Evolutionary conservation across 2,329 filamentous ascomycete genomes (phyloP), one percentile per base, ranked within the genome.

Genomic region (Pezicula radicicola): DNA sequence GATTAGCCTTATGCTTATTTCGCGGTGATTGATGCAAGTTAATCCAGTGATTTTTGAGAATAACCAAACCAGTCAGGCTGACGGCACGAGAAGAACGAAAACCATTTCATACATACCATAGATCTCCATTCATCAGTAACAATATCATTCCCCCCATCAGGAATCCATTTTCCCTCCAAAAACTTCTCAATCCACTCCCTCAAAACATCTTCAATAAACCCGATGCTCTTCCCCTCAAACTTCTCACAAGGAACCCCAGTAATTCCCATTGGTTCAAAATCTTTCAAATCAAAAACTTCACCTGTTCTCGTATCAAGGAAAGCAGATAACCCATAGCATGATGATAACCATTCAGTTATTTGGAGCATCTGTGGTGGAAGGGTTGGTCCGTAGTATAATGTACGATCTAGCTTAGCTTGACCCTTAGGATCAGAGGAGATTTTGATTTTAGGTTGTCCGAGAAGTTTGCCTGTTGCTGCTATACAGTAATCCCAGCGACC

Each of bases 241-340:
- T 48, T 21, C 3, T 37, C 37, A 37, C 44, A 48, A 6, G 33
- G 3, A 9, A 39, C 33, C 16, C 19, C 48, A 2, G 16, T 30
- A 25, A 6, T 7, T 19, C 48, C 37, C 18, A 2, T 13, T 18
- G 37, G 30, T 19, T 21, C 21, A 16, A 27, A 53, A 21, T 46
- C 10, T 28, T 46, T 40, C 28, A 55, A 49, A 6, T 53, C 28
- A 49, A 53, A 13, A 13, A 50, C 48, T 18, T 55, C 50, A 1
- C 54, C 54, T 3, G 50, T 55, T 35, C 46, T 41, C 1, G 54
- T 55, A 49, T 55, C 54, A 10, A 55, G 18, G 28, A 48, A 55
- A 3, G 51, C 13, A n/a, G 50, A 39, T 4, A 30, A 19, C 6
- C 54, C 50, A 46, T 48, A 46, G 15, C 28, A 15, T 1, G 33